Evolutionary conservation across 1,284 basidiomycete genomes (phyloP).

Genomic region (Porodaedalea pini): DNA sequence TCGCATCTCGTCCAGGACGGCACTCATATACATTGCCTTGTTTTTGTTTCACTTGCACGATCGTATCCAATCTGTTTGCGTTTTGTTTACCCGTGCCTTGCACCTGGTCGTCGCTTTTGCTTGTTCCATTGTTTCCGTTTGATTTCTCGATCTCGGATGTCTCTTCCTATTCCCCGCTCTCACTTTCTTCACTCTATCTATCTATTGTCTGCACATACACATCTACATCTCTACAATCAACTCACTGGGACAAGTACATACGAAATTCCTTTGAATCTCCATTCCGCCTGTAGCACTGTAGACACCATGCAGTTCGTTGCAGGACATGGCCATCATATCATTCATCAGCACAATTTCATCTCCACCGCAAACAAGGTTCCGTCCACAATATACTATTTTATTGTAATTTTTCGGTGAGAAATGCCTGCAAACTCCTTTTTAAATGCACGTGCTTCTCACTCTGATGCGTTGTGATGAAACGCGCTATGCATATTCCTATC

Average conservation of each 20-base stretch:
- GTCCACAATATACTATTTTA: neutral
- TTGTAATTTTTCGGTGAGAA: neutral
- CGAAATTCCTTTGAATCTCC: neutral
- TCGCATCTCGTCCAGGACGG: constrained; percentile 9
- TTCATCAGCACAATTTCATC: constrained; percentile 2
- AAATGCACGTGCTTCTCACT: neutral
- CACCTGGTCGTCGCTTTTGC: neutral
- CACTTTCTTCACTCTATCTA: neutral
- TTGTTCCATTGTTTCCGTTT: neutral
- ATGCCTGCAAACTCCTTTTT: too few relatives aligned
- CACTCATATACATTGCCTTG: constrained; percentile 6
- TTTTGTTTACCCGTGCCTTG: constrained; percentile 6
- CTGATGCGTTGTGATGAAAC: neutral
- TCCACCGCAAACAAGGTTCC: too few relatives aligned
- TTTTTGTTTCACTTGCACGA: neutral
- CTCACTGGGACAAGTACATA: constrained; percentile 15
- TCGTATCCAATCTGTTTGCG: neutral
- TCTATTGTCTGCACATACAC: constrained; percentile 10
- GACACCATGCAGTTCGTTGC: constrained; percentile 1
- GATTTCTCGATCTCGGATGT: constrained; percentile 7
- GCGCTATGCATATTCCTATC: neutral
- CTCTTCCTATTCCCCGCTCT: constrained; percentile 1
- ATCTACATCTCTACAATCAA: neutral
- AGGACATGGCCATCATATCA: neutral
- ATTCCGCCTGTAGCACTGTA: constrained; percentile 18